phyloP scores from a whole-genome alignment of 495 filamentous ascomycete species.

The Penicillium maclennaniae region DNA sequence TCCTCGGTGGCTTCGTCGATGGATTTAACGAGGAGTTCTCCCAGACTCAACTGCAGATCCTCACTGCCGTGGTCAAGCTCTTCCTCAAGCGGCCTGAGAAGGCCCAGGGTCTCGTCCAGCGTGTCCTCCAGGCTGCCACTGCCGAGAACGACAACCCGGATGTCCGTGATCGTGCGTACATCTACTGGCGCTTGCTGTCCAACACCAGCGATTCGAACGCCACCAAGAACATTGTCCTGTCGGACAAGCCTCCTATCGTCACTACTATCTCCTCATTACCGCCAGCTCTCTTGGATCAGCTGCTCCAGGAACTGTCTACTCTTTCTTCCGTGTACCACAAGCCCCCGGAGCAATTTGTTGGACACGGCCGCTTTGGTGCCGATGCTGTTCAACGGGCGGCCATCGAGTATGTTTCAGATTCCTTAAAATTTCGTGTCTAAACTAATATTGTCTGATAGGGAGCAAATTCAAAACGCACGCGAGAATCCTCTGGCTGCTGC shows the following conservation, averaged over 20 bases:
- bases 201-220: constrained; percentile 75
- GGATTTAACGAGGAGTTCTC: constrained; percentile 91
- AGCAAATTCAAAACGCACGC: constrained; percentile 80
- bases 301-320: constrained; percentile 88
- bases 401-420: constrained; percentile 62
- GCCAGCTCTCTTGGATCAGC: constrained; percentile 73
- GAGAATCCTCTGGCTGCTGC: constrained; percentile 93
- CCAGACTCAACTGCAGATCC: constrained; percentile 90
- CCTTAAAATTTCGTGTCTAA: neutral
- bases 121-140: constrained; percentile 87
- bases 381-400: constrained; percentile 93
- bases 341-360: constrained; percentile 92
- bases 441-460: constrained; percentile 44
- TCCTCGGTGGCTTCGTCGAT: constrained; percentile 80
- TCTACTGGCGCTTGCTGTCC: constrained; percentile 97
- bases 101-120: constrained; percentile 85
- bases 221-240: constrained; percentile 85
- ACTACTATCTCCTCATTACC: constrained; percentile 90
- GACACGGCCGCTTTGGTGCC: constrained; percentile 88
- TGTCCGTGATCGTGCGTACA: constrained; percentile 92
- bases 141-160: constrained; percentile 96
- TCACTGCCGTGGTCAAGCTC: constrained; percentile 94
- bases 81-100: constrained; percentile 97
- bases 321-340: constrained; percentile 99
- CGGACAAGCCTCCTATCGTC: constrained; percentile 89